phyloP scores from a whole-genome alignment of 2,329 filamentous ascomycete genomes.

The Cladosporium oxysporum region DNA sequence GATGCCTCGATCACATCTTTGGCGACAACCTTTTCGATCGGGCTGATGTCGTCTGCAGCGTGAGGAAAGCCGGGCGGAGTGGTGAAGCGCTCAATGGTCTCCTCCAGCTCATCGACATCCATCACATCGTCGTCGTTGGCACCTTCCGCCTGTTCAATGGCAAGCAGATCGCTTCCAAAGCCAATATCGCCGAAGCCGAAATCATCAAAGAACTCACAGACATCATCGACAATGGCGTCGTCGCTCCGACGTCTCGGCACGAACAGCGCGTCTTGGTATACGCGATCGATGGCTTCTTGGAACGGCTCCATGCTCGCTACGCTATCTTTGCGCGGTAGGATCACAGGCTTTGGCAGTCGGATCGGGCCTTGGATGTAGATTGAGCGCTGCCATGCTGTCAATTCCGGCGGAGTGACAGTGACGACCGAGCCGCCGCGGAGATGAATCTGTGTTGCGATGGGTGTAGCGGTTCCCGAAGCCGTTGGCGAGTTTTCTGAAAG shows the following conservation, averaged over 20 bases:
- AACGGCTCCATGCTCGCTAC: conserved; percentile 44
- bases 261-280: conserved; percentile 32
- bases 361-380: conserved; percentile 48
- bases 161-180: conserved; percentile 28
- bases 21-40: conserved; percentile 29
- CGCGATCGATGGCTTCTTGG: conserved; percentile 36
- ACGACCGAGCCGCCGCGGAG: conserved; percentile 38
- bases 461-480: conserved; percentile 26
- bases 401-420: conserved; percentile 38
- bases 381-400: conserved; percentile 37
- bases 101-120: conserved; percentile 24
- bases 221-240: conserved; percentile 41
- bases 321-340: conserved; percentile 42
- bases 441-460: conserved; percentile 34
- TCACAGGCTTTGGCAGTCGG: conserved; percentile 38
- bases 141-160: conserved; percentile 4
- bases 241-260: conserved; percentile 37
- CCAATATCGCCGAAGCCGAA: conserved; percentile 39
- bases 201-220: conserved; percentile 46
- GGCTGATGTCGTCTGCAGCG: conserved; percentile 24
- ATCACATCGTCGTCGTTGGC: conserved; percentile 20
- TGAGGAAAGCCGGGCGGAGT: conserved; percentile 26
- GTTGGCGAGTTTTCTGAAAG: conserved; percentile 27
- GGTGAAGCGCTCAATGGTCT: conserved; percentile 28
- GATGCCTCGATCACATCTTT: conserved; percentile 28